Percentiles rank a stretch among this genome's conserved stretches.
Evolutionary conservation across 192 early-diverging fungal species (phyloP).

Genomic region (Backusella psychrophila): DNA sequence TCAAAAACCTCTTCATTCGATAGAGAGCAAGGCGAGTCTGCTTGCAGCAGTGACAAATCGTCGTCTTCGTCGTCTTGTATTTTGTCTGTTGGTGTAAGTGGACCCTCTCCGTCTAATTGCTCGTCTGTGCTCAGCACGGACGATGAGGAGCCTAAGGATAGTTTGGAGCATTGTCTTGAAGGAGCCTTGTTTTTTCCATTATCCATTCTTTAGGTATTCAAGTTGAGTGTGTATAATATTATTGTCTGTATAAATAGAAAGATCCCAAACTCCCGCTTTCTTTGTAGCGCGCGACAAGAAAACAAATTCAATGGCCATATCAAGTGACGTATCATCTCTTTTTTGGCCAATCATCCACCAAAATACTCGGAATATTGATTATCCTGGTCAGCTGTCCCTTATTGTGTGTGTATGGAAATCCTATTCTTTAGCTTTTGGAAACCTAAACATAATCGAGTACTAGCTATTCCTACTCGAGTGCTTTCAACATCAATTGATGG

Average conservation of each 20-base stretch:
- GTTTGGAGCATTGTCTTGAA: conserved; percentile 30
- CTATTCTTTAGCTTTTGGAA: no score
- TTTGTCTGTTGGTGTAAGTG: conserved; percentile 30
- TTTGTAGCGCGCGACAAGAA: not conserved
- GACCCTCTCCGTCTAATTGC: conserved; percentile 26
- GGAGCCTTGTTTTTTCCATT: conserved; percentile 14
- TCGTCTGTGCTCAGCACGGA: conserved; percentile 30
- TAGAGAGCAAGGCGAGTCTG: conserved; percentile 12
- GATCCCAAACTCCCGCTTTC: not conserved
- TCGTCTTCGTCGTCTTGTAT: conserved; percentile 29
- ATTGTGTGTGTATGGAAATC: no score
- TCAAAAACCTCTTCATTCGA: conserved; percentile 26
- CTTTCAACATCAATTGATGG: no score
- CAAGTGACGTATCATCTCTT: not conserved
- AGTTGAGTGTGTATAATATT: not conserved
- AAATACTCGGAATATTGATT: no score
- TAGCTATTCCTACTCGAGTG: no score
- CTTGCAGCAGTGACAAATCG: not conserved
- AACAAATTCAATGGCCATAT: not conserved
- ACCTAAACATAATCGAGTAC: no score
- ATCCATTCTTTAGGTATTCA: not conserved
- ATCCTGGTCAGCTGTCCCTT: no score
- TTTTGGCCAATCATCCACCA: not conserved
- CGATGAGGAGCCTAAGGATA: conserved; percentile 33
- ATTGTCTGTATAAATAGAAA: not conserved